Evolutionary conservation across 148 eudicot species (phyloP).

Genomic region (Gaultheria prostrata): DNA sequence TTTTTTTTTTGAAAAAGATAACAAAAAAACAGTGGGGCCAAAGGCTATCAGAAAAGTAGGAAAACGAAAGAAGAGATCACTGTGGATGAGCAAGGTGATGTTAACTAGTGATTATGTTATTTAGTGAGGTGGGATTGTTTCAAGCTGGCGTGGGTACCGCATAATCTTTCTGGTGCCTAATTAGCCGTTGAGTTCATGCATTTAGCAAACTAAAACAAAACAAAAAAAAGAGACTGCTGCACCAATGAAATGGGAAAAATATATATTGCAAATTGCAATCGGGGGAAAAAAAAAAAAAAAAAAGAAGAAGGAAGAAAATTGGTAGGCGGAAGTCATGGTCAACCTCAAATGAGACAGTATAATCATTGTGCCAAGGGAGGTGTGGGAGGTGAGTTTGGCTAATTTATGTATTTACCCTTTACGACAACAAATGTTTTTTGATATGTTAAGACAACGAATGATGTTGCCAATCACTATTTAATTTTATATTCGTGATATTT

Average conservation of each 20-base stretch:
- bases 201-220: background rate
- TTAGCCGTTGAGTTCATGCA: background rate
- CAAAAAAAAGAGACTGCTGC: background rate
- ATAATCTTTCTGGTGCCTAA: background rate
- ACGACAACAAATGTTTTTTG: too few relatives aligned
- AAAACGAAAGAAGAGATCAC: slow-evolving; percentile 6
- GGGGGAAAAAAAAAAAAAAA: too few relatives aligned
- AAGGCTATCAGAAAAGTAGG: background rate
- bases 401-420: background rate
- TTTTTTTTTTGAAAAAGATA: background rate
- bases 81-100: background rate
- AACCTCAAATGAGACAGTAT: background rate
- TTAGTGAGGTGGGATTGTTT: background rate
- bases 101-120: background rate
- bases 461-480: background rate
- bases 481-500: background rate
- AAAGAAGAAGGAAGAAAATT: background rate
- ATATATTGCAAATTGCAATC: too few relatives aligned
- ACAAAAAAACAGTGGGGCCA: background rate
- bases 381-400: background rate
- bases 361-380: background rate
- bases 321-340: background rate
- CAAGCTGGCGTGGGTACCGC: background rate
- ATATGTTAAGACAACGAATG: too few relatives aligned
- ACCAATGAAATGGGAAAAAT: too few relatives aligned